Evolutionary conservation across 345 rosid genomes (phyloP).

Genomic region (Turritis glabra): DNA sequence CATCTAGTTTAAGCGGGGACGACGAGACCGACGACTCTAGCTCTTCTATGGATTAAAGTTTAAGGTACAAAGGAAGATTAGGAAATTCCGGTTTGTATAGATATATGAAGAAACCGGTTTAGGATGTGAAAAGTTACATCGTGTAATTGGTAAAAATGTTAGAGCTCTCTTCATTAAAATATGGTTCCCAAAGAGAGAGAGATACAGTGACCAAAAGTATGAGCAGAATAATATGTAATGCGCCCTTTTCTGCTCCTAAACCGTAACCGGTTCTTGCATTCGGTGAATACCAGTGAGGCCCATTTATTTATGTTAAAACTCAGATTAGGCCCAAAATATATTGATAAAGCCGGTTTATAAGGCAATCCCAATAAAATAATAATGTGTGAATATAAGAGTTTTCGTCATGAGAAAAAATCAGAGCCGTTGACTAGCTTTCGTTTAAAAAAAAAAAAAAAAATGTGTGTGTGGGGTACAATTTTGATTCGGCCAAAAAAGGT

Average conservation of each 20-base stretch:
- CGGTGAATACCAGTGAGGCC: conserved; percentile 13
- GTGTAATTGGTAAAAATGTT: conserved; percentile 28
- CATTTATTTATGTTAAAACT: not conserved
- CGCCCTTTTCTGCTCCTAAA: no score
- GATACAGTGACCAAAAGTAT: not conserved
- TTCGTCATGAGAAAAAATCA: conserved; percentile 29
- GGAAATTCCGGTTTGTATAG: conserved; percentile 27
- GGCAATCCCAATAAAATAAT: no score
- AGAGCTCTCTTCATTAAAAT: conserved; percentile 16
- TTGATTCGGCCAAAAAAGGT: conserved; percentile 29
- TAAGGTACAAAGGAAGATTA: conserved; percentile 17
- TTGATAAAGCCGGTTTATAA: not conserved
- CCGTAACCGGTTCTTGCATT: no score
- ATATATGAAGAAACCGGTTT: conserved; percentile 27
- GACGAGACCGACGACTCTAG: conserved; percentile 71
- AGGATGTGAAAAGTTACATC: conserved; percentile 18
- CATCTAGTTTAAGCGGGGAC: conserved; percentile 69
- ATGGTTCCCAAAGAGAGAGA: conserved; percentile 2
- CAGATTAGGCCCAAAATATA: not conserved
- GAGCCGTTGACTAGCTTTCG: conserved; percentile 32
- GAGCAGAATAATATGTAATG: no score
- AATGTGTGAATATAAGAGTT: conserved; percentile 8
- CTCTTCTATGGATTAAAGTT: conserved; percentile 52
- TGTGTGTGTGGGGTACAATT: conserved; percentile 26
- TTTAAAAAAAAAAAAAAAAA: no score